phyloP scores from a whole-genome alignment of 2,329 filamentous ascomycete genomes.

The Trichoderma sp. region DNA sequence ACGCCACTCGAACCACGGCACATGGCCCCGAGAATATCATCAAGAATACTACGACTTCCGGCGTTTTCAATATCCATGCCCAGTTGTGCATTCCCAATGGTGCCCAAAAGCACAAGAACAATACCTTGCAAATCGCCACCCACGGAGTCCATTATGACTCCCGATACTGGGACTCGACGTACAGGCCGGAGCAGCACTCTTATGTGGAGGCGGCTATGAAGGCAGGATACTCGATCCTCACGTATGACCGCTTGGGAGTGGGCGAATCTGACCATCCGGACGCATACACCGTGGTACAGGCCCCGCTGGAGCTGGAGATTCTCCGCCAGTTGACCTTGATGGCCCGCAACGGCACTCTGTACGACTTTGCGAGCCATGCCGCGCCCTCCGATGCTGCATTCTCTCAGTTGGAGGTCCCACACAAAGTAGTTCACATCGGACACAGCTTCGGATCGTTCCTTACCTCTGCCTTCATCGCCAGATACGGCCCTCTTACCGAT shows the following conservation, averaged over 20 bases:
- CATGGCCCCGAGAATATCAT: slow-evolving; percentile 8
- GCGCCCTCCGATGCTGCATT: background rate
- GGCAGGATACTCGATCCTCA: slow-evolving; percentile 18
- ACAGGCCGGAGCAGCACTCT: slow-evolving; percentile 22
- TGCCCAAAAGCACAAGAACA: background rate
- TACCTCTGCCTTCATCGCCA: slow-evolving; percentile 19
- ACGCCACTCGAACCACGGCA: slow-evolving; percentile 6
- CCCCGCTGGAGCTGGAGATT: slow-evolving; percentile 16
- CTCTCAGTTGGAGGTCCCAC: background rate
- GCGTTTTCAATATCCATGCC: slow-evolving; percentile 15
- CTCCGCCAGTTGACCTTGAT: slow-evolving; percentile 19
- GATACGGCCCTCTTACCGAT: slow-evolving; percentile 18
- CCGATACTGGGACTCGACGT: slow-evolving; percentile 22
- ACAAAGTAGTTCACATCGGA: slow-evolving; percentile 21
- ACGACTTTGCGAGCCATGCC: slow-evolving; percentile 18
- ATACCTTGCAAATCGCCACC: slow-evolving; percentile 17
- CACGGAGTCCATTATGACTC: slow-evolving; percentile 23
- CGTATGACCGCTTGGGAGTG: slow-evolving; percentile 19
- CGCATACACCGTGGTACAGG: slow-evolving; percentile 20
- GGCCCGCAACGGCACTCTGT: slow-evolving; percentile 20
- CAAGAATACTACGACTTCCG: slow-evolving; percentile 21
- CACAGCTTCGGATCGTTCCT: slow-evolving; percentile 22
- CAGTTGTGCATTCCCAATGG: slow-evolving; percentile 12
- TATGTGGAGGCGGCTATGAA: slow-evolving; percentile 18
- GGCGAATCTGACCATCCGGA: slow-evolving; percentile 16